These are phyloP conservation scores for Cyclostephanos invisitatus DNA, from an alignment of 108 stramenopile genomes.

Conservation along the genomic window DNA sequence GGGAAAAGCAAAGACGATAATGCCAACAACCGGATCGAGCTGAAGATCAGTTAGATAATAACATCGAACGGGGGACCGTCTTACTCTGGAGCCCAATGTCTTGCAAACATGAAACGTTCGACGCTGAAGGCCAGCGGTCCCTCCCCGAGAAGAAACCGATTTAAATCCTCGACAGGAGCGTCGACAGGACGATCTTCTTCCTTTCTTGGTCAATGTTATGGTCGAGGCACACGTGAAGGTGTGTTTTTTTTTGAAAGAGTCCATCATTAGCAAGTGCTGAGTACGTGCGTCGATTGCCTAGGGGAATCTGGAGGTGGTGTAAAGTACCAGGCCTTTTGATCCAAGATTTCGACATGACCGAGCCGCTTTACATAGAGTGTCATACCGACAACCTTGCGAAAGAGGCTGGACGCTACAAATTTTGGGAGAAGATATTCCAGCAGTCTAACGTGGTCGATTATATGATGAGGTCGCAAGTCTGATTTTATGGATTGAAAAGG, in stretches of 20 bases:
- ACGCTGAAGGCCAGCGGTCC: constrained; percentile 11
- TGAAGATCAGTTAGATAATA: constrained; percentile 20
- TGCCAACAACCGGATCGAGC: constrained; percentile 28
- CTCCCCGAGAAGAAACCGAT: constrained; percentile 32
- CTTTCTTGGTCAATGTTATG: constrained; percentile 30
- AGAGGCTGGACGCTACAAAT: constrained; percentile 25
- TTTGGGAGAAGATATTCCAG: constrained; percentile 46
- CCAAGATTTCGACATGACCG: constrained; percentile 8
- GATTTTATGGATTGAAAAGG: not conserved
- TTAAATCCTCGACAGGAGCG: constrained; percentile 36
- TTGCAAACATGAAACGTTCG: constrained; percentile 34
- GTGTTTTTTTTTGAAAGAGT: constrained; percentile 1
- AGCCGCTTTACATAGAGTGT: constrained; percentile 23
- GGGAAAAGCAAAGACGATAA: constrained; percentile 1
- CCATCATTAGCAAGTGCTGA: constrained; percentile 38
- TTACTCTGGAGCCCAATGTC: constrained; percentile 28
- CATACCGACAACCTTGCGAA: constrained; percentile 43
- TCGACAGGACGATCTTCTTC: constrained; percentile 41
- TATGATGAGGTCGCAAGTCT: constrained; percentile 28
- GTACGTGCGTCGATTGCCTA: constrained; percentile 29
- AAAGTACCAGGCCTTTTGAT: constrained; percentile 46
- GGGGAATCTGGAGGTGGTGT: constrained; percentile 36
- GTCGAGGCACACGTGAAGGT: constrained; percentile 25
- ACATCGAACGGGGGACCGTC: constrained; percentile 43
- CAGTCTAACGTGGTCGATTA: constrained; percentile 41